A percentile compares a stretch with the other conserved stretches of the same genome.
Evolutionary conservation across 2,329 filamentous ascomycete species (phyloP).

Genomic region (Blastomyces percursus): DNA sequence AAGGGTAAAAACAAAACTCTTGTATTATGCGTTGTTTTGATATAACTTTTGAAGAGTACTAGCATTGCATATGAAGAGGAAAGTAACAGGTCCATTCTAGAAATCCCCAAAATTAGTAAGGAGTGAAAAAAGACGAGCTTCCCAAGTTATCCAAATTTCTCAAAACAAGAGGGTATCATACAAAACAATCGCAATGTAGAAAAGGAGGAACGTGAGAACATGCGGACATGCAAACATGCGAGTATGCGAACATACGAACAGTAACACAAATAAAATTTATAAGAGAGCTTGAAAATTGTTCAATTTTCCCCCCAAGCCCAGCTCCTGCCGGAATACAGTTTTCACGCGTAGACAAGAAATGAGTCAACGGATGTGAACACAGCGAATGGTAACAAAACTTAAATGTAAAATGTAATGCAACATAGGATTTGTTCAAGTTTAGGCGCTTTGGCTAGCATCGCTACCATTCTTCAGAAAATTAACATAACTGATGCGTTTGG

Average conservation of each 20-base stretch:
- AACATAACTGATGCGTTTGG: not conserved
- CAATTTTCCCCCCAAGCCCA: not conserved
- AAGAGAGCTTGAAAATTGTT: not conserved
- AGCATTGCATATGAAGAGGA: not conserved
- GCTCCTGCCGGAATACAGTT: not conserved
- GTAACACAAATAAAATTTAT: not conserved
- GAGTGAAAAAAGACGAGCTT: not conserved
- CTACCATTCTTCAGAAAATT: not conserved
- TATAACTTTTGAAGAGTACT: not conserved
- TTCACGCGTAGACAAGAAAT: too few species aligned
- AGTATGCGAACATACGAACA: too few species aligned
- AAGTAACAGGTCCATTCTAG: not conserved
- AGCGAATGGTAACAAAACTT: not conserved
- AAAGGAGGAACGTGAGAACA: not conserved
- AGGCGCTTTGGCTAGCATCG: too few species aligned
- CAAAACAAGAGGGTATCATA: not conserved
- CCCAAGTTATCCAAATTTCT: not conserved
- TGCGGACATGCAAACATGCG: too few species aligned
- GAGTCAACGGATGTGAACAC: too few species aligned
- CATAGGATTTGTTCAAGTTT: not conserved
- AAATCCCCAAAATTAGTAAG: not conserved
- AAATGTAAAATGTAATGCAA: not conserved
- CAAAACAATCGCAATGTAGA: not conserved
- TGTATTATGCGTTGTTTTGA: not conserved
- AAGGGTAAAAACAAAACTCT: not conserved